Base-by-base conservation (phyloP, 257 asterid genomes). In the Anisodus acutangulus region DNA sequence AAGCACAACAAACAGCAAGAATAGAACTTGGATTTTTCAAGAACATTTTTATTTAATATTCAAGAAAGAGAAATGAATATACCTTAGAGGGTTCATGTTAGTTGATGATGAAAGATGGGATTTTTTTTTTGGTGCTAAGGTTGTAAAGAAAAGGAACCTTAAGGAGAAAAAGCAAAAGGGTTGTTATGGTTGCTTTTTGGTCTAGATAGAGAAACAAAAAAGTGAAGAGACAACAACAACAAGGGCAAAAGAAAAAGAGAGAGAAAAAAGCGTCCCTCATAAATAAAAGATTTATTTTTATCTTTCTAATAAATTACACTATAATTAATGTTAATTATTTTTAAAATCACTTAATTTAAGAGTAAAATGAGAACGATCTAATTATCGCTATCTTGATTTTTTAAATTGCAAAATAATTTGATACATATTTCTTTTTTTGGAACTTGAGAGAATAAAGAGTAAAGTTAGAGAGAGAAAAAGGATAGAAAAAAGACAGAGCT, bases 51-150 rank as follows among this genome's bases (percentile, higher is more conserved):
- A 53, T 53, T 53, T 0, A 74, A 26, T 53, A 31, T 51, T 51
- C 31, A 31, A 78, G 15, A 78, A 53, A 78, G 82, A 31, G 82
- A 53, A 78, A 53, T 78, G 82, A 78, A 53, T 78, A 78, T 78
- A 78, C 82, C 82, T 26, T 45, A 13, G 39, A 53, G 26, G 82
- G 66, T 53, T 53, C 82, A 8, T 13, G 64, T 3, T 16, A 78
- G 64, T 6, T 53, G 47, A 78, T 6, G 59, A 3, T 51, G 26
- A 78, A 78, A 31, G 31, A 13, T 12, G 26, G 49, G 31, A 74
- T 53, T 51, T 76, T 72, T 22, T 22, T 22, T 10, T 16, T 2
- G 19, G 22, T 72, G 59, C 19, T 74, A 19, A 74, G 60, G 60
- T 74, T 74, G 11, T 74, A 3, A 74, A 47, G 62, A 1, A 76